These are phyloP conservation scores for Glycine tomentella DNA, from an alignment of 306 rosid species.

Conservation along the genomic window DNA sequence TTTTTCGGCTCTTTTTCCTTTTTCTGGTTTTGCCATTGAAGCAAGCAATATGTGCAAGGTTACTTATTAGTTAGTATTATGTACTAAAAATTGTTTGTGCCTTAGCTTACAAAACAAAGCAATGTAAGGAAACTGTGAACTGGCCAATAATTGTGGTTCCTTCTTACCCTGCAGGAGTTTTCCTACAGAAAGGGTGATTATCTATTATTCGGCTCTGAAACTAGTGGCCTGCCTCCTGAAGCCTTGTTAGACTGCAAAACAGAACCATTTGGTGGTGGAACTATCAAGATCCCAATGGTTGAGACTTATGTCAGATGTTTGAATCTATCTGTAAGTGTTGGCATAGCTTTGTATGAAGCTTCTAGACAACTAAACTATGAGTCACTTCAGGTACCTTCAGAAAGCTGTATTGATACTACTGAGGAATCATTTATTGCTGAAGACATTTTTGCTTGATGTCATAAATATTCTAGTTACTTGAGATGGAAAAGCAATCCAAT, in stretches of 20 bases:
- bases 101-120: neutral
- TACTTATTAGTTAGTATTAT: constrained; percentile 1
- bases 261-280: constrained; percentile 75
- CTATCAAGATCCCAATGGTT: constrained; percentile 83
- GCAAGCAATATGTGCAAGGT: neutral
- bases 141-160: constrained; percentile 15
- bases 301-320: constrained; percentile 95
- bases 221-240: constrained; percentile 80
- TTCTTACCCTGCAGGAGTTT: constrained; percentile 65
- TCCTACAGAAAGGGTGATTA: constrained; percentile 86
- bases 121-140: neutral
- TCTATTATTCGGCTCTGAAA: constrained; percentile 91
- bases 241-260: constrained; percentile 84
- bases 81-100: constrained; percentile 15
- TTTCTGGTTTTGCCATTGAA: neutral
- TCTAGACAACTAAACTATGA: constrained; percentile 84
- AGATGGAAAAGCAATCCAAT: neutral
- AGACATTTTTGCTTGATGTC: constrained; percentile 76
- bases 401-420: constrained; percentile 46
- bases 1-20: neutral
- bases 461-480: constrained; percentile 25
- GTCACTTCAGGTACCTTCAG: constrained; percentile 64
- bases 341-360: constrained; percentile 91
- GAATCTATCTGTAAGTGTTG: constrained; percentile 92
- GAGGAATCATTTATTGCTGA: constrained; percentile 68